Evolutionary conservation across 192 early-diverging fungal genomes (phyloP).

Genomic region (Obelidium mucronatum): DNA sequence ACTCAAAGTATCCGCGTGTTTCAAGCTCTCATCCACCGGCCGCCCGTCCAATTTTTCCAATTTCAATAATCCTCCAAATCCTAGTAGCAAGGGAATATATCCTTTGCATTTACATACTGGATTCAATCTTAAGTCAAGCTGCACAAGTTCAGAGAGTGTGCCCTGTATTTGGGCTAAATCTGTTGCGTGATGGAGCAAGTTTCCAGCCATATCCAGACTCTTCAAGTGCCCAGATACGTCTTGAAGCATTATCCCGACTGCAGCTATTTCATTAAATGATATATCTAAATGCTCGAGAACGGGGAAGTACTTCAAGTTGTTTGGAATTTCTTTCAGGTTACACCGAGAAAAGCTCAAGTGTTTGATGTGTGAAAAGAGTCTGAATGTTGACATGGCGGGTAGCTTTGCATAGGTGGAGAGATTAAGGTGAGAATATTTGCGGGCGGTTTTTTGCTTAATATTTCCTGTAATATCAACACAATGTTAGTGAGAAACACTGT

Average conservation of each 20-base stretch:
- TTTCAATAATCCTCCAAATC: neutral
- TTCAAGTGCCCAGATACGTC: conserved; percentile 21
- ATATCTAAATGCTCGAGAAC: conserved; percentile 53
- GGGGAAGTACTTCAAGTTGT: conserved; percentile 40
- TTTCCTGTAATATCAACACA: conserved; percentile 22
- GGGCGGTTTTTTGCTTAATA: conserved; percentile 29
- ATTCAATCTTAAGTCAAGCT: conserved; percentile 55
- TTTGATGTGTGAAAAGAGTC: conserved; percentile 28
- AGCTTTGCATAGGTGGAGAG: conserved; percentile 28
- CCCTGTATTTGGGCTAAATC: conserved; percentile 27
- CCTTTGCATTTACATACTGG: conserved; percentile 51
- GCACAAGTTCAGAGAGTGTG: conserved; percentile 6
- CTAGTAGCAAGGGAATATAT: conserved; percentile 31
- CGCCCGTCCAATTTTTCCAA: conserved; percentile 26
- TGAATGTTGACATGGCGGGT: conserved; percentile 29
- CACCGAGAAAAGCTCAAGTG: conserved; percentile 38
- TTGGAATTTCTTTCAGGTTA: conserved; percentile 44
- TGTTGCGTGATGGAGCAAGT: conserved; percentile 29
- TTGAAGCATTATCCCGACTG: conserved; percentile 6
- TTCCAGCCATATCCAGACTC: conserved; percentile 46
- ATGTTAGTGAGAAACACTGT: neutral
- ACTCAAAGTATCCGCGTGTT: conserved; percentile 4
- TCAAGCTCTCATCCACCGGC: conserved; percentile 8
- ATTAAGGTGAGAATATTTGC: conserved; percentile 32
- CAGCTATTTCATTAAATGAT: conserved; percentile 52